Percentiles rank a stretch among this genome's conserved stretches.
Conservation (phyloP, 306 rosid genomes). For the Geum urbanum region DNA sequence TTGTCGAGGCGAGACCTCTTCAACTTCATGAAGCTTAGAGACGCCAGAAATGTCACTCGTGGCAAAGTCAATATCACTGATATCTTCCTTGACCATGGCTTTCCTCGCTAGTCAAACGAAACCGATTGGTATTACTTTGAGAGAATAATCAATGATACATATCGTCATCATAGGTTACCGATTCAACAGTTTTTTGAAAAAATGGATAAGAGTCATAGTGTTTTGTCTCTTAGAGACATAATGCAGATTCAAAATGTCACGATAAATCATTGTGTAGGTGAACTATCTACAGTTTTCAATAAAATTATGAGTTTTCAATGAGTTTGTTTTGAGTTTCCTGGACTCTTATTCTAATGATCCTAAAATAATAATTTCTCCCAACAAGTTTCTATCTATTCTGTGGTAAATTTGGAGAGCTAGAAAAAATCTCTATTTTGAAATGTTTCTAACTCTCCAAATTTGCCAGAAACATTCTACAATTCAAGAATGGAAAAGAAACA, state of each 20-base stretch:
- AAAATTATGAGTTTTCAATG: no score
- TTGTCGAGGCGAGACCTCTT: conserved; percentile 33
- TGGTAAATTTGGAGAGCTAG: no score
- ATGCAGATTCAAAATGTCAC: conserved; percentile 40
- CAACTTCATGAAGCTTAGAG: conserved; percentile 35
- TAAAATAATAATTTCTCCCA: no score
- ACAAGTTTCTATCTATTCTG: no score
- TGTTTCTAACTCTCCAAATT: no score
- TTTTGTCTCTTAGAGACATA: conserved; percentile 55
- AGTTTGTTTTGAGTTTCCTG: no score
- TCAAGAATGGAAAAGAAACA: no score
- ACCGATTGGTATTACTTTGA: conserved; percentile 46
- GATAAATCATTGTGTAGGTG: conserved; percentile 39
- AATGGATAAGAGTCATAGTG: conserved; percentile 43
- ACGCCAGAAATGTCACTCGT: conserved; percentile 28
- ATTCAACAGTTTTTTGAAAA: conserved; percentile 37
- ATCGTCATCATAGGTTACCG: conserved; percentile 29
- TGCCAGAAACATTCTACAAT: no score
- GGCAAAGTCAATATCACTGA: conserved; percentile 45
- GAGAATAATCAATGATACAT: conserved; percentile 50
- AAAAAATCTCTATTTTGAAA: no score
- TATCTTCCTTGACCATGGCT: conserved; percentile 45
- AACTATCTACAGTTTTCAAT: no score
- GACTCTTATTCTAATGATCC: no score
- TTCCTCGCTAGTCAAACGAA: conserved; percentile 44